Conservation (phyloP, 768 basidiomycete species). For the Mycena haematopus region DNA sequence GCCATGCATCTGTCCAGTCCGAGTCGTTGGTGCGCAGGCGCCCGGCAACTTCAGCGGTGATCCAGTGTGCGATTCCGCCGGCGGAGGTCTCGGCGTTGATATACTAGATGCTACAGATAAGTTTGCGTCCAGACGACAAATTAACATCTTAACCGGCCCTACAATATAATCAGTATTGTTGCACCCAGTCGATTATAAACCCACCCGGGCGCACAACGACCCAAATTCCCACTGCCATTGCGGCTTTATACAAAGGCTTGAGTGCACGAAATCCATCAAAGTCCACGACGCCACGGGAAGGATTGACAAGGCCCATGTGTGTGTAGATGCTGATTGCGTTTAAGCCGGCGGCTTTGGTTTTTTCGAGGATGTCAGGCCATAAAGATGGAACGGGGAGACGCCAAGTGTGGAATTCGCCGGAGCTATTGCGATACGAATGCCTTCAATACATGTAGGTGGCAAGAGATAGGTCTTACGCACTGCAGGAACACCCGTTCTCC, state of each 20-base stretch:
- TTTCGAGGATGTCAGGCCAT: constrained; percentile 85
- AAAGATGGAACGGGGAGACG: constrained; percentile 79
- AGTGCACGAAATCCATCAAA: constrained; percentile 75
- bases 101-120: constrained; percentile 43
- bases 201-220: constrained; percentile 79
- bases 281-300: constrained; percentile 75
- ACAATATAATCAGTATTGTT: not conserved
- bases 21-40: constrained; percentile 74
- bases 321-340: constrained; percentile 82
- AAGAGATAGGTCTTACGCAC: constrained; percentile 46
- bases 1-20: constrained; percentile 76
- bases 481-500: constrained; percentile 77
- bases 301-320: constrained; percentile 82
- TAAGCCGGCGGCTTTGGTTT: constrained; percentile 80
- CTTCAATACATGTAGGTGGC: too few species aligned
- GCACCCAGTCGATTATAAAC: constrained; percentile 24
- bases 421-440: constrained; percentile 47
- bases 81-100: constrained; percentile 86
- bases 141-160: constrained; percentile 44
- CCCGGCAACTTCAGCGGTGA: constrained; percentile 70
- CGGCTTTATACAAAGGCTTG: constrained; percentile 76
- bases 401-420: constrained; percentile 87
- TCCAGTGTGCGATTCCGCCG: constrained; percentile 76
- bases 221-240: constrained; percentile 76
- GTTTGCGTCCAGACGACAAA: constrained; percentile 17